phyloP scores from a whole-genome alignment of 148 eudicot genomes.

The Talinum fruticosum region DNA sequence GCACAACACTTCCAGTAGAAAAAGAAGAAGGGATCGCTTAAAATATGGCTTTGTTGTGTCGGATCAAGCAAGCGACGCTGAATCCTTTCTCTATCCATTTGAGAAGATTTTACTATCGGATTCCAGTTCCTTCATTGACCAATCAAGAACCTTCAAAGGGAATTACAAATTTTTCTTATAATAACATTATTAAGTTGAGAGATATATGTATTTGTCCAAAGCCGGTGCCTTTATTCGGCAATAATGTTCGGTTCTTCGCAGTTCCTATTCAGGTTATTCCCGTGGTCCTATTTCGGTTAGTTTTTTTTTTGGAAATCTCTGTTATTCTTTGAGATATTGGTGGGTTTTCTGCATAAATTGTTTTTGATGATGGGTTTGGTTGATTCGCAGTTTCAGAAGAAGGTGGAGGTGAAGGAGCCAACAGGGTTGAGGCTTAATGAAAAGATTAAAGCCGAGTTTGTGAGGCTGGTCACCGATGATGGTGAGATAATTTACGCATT shows the following conservation, averaged over 20 bases:
- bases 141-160: constrained; percentile 22
- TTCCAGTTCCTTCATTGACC: constrained; percentile 20
- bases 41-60: constrained; percentile 34
- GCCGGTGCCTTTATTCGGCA: constrained; percentile 19
- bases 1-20: neutral
- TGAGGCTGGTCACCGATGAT: constrained; percentile 71
- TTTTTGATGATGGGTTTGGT: neutral
- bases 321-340: neutral
- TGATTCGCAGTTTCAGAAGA: constrained; percentile 28
- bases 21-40: neutral
- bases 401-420: constrained; percentile 34
- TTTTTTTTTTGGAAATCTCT: neutral
- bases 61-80: constrained; percentile 42
- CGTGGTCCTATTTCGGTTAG: constrained; percentile 1
- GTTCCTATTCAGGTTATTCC: constrained; percentile 63
- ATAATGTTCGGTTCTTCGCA: constrained; percentile 61
- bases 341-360: neutral
- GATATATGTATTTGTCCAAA: constrained; percentile 7
- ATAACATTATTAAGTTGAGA: constrained; percentile 13
- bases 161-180: neutral
- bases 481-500: constrained; percentile 31
- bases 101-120: constrained; percentile 37
- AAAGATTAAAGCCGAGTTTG: constrained; percentile 42
- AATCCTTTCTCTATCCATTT: constrained; percentile 27
- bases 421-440: constrained; percentile 60